Base-by-base conservation (phyloP, 768 basidiomycete species). In the Serpula lacrymans region DNA sequence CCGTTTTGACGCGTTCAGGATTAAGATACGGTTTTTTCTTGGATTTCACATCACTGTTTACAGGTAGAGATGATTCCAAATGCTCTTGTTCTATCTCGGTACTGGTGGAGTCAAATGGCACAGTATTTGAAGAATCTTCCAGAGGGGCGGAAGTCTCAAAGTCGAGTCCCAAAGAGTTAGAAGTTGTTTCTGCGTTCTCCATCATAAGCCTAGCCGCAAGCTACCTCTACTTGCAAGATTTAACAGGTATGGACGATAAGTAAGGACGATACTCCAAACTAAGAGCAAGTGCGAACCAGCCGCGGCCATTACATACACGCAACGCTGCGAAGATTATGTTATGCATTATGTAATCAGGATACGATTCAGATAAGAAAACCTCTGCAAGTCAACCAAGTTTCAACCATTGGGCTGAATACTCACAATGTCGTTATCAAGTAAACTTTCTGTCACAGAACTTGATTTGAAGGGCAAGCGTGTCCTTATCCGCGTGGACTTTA, bases 401-500 rank as follows among this genome's bases (percentile, higher is more conserved):
- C 40, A 38, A 21, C 37, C 24, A 30, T 43, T 33, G n/a, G n/a
- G 20, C 28, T 47, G 46, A 52, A 51, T 62, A 45, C 46, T 65
- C 46, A 76, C 58, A 52, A 84, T 97, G 94, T 96, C 93, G 43
- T 85, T 98, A 63, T 83, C 94, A 18, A 92, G 84, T 71, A 98
- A 97, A 66, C 79, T 98, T 51, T 77, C 88, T 47, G 89, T 98
- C 68, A 87, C 82, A 47, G 95, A 98, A 67, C 71, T 95, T 59
- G 78, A 84, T 52, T 82, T 97, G 75, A 80, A 79, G 51, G 84
- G 72, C 55, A 91, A 88, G 65, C 87, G 88, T 49, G 88, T 93
- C 52, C 84, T 95, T 58, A 88, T 95, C 59, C 87, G 91, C 52
- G 93, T 94, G 51, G 92, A 95, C 72, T 95, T 95, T 73, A 95